Percentiles rank a stretch among this genome's conserved stretches.
phyloP scores from a whole-genome alignment of 2,329 filamentous ascomycete species.

The Pseudogymnoascus verrucosus region DNA sequence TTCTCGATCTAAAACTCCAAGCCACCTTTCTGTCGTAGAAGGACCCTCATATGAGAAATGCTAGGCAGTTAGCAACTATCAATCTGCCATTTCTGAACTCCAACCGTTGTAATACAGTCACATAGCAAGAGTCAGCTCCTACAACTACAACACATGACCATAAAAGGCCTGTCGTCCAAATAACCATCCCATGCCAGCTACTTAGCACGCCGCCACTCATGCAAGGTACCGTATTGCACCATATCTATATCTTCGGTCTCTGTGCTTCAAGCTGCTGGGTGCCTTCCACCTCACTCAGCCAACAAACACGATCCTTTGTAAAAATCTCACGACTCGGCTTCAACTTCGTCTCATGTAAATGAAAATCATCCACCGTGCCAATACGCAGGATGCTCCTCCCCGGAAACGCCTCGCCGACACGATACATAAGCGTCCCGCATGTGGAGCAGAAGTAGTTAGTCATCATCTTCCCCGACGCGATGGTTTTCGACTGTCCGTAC shows the following conservation, averaged over 20 bases:
- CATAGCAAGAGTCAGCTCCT: neutral
- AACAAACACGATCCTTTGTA: conserved; percentile 41
- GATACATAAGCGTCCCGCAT: conserved; percentile 55
- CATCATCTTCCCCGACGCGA: conserved; percentile 43
- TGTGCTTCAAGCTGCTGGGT: conserved; percentile 23
- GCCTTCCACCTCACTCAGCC: conserved; percentile 36
- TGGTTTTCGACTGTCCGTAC: conserved; percentile 40
- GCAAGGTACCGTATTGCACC: neutral
- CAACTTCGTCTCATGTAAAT: conserved; percentile 47
- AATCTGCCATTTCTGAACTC: neutral
- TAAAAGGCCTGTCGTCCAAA: neutral
- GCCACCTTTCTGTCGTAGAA: neutral
- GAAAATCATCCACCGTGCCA: conserved; percentile 56
- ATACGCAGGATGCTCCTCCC: conserved; percentile 43
- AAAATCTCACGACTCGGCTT: conserved; percentile 47
- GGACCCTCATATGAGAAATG: neutral
- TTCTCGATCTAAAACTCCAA: neutral
- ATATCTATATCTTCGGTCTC: neutral
- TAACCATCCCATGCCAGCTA: neutral
- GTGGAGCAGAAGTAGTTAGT: conserved; percentile 52
- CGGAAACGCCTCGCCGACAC: conserved; percentile 37
- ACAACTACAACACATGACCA: neutral
- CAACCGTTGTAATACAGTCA: neutral
- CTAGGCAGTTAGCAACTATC: neutral
- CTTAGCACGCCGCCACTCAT: neutral